Conservation (phyloP, 23 red algal genomes). For the Gracilaria vermiculophylla region DNA sequence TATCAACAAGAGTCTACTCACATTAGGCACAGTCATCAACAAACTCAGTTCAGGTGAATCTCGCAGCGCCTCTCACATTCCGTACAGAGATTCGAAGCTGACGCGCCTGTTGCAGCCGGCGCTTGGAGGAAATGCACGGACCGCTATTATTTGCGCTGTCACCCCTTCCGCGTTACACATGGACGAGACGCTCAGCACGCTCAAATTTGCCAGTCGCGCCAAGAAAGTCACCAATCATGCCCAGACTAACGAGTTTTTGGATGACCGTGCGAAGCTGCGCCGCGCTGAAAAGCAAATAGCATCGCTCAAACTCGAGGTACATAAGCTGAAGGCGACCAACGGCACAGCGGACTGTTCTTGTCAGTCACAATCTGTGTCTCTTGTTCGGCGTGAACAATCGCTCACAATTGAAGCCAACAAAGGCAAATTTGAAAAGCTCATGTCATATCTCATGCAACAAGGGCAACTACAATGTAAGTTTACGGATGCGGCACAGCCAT, state of each 20-base stretch:
- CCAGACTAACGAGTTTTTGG: slow-evolving; percentile 84
- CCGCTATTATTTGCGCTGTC: slow-evolving; percentile 81
- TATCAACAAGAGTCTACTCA: slow-evolving; percentile 92
- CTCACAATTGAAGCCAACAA: neutral
- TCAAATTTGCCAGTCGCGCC: slow-evolving; percentile 95
- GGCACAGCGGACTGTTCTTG: neutral
- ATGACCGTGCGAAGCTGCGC: slow-evolving; percentile 81
- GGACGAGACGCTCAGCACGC: slow-evolving; percentile 90
- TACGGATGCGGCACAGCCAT: neutral
- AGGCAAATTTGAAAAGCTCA: neutral
- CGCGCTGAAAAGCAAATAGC: slow-evolving; percentile 70
- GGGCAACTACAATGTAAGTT: neutral
- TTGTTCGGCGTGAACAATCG: neutral
- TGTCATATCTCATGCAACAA: neutral
- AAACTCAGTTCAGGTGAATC: slow-evolving; percentile 73
- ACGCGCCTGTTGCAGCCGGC: slow-evolving; percentile 93
- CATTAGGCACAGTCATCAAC: slow-evolving; percentile 97
- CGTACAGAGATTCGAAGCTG: slow-evolving; percentile 97
- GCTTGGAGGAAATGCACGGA: slow-evolving; percentile 92
- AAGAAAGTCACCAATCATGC: slow-evolving; percentile 89
- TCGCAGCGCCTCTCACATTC: slow-evolving; percentile 77
- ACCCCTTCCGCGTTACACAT: slow-evolving; percentile 76
- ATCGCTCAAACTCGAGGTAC: neutral
- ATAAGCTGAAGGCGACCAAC: neutral
- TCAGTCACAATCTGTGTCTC: neutral